Conservation (phyloP, 768 basidiomycete species). For the Panaeolus papilionaceus region DNA sequence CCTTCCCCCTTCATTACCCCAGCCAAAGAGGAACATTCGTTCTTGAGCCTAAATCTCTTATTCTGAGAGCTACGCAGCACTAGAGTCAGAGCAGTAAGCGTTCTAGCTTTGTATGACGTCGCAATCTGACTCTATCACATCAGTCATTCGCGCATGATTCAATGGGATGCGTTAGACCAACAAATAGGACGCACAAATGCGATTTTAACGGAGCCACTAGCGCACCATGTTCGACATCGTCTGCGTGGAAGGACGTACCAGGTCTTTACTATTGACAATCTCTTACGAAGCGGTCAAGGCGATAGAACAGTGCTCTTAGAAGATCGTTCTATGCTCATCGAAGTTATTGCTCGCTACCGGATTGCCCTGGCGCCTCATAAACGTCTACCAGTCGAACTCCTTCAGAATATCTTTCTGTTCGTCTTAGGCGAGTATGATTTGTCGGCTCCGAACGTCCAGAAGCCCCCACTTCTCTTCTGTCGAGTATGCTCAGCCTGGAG, state of each 20-base stretch:
- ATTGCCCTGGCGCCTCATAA: constrained; percentile 30
- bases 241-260: constrained; percentile 15
- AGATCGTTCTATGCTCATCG: constrained; percentile 18
- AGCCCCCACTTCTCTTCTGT: constrained; percentile 28
- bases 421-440: constrained; percentile 20
- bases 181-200: constrained; percentile 21
- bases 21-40: background rate
- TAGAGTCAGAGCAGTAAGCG: background rate
- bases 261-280: constrained; percentile 15
- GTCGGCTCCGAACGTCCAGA: constrained; percentile 20
- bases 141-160: constrained; percentile 12
- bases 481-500: constrained; percentile 30
- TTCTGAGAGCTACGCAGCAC: background rate
- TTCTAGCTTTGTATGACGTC: background rate
- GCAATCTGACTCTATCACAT: background rate
- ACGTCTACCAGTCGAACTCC: constrained; percentile 26
- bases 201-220: constrained; percentile 16
- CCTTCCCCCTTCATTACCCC: background rate
- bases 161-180: constrained; percentile 21
- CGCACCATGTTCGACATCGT: constrained; percentile 13
- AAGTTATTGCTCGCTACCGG: constrained; percentile 23
- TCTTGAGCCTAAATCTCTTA: background rate
- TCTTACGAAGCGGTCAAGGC: constrained; percentile 14
- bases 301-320: constrained; percentile 14
- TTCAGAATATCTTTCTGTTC: constrained; percentile 26